Percentiles rank a stretch among this genome's conserved stretches.
These are phyloP conservation scores for Theobroma grandiflorum DNA, from an alignment of 441 rosid genomes.

Conservation along the genomic window DNA sequence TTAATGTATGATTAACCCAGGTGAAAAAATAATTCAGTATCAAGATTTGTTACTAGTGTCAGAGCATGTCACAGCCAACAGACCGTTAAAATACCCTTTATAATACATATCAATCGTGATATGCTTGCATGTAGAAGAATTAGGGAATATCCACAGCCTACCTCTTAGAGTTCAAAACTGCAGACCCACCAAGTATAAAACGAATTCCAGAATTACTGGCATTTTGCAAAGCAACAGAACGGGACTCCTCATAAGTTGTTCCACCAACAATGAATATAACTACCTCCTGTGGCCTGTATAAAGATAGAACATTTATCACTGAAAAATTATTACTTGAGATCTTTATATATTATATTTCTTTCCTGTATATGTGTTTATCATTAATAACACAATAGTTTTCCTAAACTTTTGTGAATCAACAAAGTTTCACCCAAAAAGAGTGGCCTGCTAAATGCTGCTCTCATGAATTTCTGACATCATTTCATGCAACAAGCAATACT, in stretches of 20 bases:
- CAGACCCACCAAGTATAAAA: conserved; percentile 88
- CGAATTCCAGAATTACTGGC: conserved; percentile 83
- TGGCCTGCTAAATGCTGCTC: not conserved
- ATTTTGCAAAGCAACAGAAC: conserved; percentile 80
- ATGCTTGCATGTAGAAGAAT: not conserved
- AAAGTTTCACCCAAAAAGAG: not conserved
- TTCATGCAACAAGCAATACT: not conserved
- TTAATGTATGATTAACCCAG: too few species aligned
- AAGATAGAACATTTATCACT: conserved; percentile 17
- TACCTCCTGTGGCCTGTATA: conserved; percentile 89
- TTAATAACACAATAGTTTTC: conserved; percentile 1
- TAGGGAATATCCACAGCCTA: conserved; percentile 32
- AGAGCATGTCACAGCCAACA: too few species aligned
- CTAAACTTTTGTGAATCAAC: not conserved
- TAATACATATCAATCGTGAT: too few species aligned
- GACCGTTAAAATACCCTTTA: not conserved
- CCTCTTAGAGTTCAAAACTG: conserved; percentile 89
- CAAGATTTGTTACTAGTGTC: too few species aligned
- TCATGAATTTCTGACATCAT: not conserved
- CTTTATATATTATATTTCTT: not conserved
- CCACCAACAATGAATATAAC: conserved; percentile 93
- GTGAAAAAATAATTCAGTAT: too few species aligned
- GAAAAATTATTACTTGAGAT: not conserved
- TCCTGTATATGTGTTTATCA: not conserved
- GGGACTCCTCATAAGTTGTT: conserved; percentile 94